A percentile compares a stretch with the other conserved stretches of the same genome.
Conservation (phyloP, 257 asterid species). For the Solanum ahanhuiri region DNA sequence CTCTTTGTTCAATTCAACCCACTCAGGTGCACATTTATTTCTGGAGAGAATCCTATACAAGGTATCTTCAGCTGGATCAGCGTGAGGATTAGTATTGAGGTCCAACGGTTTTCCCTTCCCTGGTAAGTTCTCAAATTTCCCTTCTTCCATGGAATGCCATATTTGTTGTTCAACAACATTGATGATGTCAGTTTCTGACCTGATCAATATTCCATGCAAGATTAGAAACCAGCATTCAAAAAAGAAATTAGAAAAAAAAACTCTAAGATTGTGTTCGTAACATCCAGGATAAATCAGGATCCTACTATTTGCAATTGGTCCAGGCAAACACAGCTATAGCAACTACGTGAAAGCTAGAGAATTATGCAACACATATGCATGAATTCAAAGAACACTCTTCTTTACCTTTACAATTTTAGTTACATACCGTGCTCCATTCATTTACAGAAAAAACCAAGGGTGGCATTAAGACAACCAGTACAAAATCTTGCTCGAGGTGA, state of each 20-base stretch:
- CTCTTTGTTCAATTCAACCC: slow-evolving; percentile 92
- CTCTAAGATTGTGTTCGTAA: neutral
- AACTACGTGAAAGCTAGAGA: neutral
- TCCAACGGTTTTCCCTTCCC: slow-evolving; percentile 89
- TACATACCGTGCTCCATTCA: neutral
- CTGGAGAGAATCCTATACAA: slow-evolving; percentile 66
- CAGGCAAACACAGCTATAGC: neutral
- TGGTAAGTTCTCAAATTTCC: slow-evolving; percentile 72
- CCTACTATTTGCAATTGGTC: neutral
- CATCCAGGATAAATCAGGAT: neutral
- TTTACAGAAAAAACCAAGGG: neutral
- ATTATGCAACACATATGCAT: neutral
- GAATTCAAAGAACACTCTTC: neutral
- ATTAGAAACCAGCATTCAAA: neutral
- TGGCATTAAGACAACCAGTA: neutral
- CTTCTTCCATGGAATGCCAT: slow-evolving; percentile 92
- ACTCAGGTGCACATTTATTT: slow-evolving; percentile 85
- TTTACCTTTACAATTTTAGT: neutral
- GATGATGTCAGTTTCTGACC: slow-evolving; percentile 82
- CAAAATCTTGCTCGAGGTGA: neutral
- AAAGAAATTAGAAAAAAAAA: too few species aligned
- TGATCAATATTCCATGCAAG: slow-evolving; percentile 17
- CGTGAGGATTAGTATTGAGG: slow-evolving; percentile 70
- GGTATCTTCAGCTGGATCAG: slow-evolving; percentile 82
- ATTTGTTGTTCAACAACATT: slow-evolving; percentile 78